Base-by-base conservation (phyloP, 2,329 filamentous ascomycete genomes). In the Beauveria sp. region DNA sequence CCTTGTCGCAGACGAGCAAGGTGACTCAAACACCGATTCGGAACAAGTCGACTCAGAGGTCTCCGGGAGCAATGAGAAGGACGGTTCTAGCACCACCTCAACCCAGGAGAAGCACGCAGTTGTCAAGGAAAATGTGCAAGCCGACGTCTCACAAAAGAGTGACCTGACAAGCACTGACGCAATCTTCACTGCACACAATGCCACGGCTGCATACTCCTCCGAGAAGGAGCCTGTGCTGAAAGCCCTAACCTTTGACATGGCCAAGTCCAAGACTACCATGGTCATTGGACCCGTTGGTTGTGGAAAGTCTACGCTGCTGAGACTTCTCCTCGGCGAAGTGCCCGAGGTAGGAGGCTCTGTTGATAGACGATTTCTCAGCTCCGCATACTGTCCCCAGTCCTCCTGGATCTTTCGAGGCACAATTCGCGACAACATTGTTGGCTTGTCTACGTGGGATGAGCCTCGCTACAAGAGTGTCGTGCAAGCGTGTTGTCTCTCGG, bases 401-500 rank as follows among this genome's bases (percentile, higher is more conserved):
- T 64, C 67, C 1, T 70, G 67, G 67, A 64, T 69, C 1, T 63
- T 62, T 2, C 66, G 66, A 50, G 66, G 64, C 10, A 67, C 68
- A 2, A 61, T 70, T 8, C 64, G 63, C 8, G 62, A 65, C n/a
- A 70, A 69, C 37, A 70, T 69, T 2, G 8, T 68, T 1, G 68
- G 63, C 12, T 62, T 65, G 54, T 63, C 65, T 2, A 10, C 59
- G 2, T 62, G 57, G 26, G 64, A 69, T 3, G 47, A 61, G 9
- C 40, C 58, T 5, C 68, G 66, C 64, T 70, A 70, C 37, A 63
- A 64, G 5, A 64, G 55, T 3, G 66, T 69, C 1, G 46, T 68
- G 0, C 30, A 55, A 12, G 64, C 67, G 0, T 69, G 67, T 24
- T 63, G 63, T 3, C 55, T 70, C 0, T 44, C 53, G 0, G 56